Conservation (phyloP, 805 yeast species). For the Cyberlindnera samutprakarnensis region DNA sequence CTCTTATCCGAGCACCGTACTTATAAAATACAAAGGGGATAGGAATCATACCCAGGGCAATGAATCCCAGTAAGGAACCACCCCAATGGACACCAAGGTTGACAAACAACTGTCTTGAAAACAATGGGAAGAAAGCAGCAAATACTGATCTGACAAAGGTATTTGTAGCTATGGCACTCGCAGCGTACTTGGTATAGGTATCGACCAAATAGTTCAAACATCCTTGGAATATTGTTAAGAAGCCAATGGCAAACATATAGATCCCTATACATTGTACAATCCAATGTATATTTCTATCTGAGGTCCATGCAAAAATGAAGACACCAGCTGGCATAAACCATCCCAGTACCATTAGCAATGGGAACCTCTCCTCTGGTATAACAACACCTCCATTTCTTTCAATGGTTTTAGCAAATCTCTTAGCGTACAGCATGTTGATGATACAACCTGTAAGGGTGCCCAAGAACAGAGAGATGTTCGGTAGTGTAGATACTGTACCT, state of each 20-base stretch:
- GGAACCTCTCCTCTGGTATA: slow-evolving; percentile 53
- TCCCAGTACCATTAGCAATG: slow-evolving; percentile 41
- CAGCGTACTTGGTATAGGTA: slow-evolving; percentile 49
- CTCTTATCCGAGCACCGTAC: slow-evolving; percentile 36
- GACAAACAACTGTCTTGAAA: slow-evolving; percentile 44
- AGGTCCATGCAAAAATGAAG: slow-evolving; percentile 60
- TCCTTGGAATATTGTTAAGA: slow-evolving; percentile 51
- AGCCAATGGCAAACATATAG: slow-evolving; percentile 44
- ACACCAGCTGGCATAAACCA: slow-evolving; percentile 45
- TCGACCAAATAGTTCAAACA: slow-evolving; percentile 55
- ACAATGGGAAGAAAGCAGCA: slow-evolving; percentile 57
- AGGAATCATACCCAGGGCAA: slow-evolving; percentile 44
- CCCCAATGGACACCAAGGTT: slow-evolving; percentile 50
- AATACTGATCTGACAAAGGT: slow-evolving; percentile 51
- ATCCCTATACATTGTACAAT: slow-evolving; percentile 52
- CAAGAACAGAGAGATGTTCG: slow-evolving; percentile 28
- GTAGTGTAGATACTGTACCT: slow-evolving; percentile 27
- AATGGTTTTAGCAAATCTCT: slow-evolving; percentile 27
- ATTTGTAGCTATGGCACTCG: slow-evolving; percentile 59
- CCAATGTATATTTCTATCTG: slow-evolving; percentile 38
- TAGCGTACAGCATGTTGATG: slow-evolving; percentile 24
- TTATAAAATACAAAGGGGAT: slow-evolving; percentile 47
- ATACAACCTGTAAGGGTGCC: slow-evolving; percentile 30
- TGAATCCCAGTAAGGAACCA: slow-evolving; percentile 42
- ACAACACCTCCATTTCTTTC: slow-evolving; percentile 38